Evolutionary conservation across 2,329 filamentous ascomycete genomes (phyloP), one percentile per base, ranked within the genome.

Genomic region (Paraphoma chrysanthemicola): DNA sequence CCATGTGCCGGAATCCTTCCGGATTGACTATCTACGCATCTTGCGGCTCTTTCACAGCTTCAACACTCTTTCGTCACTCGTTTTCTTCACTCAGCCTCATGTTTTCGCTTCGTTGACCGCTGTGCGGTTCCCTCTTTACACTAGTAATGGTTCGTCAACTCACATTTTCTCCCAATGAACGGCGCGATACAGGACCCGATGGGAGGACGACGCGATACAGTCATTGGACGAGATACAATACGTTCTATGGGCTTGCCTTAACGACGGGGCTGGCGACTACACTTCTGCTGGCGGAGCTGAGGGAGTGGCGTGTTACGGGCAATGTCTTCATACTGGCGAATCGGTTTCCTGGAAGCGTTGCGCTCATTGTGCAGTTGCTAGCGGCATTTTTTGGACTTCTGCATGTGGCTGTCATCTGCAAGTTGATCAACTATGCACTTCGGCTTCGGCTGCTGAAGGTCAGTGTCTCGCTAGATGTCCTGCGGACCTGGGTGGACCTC

Each of bases 391-490:
- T 72, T 39, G 69, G 69, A 6, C 56, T 72, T 23, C 63, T 72
- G 11, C 69, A 70, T 52, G 59, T 71, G 8, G 67, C 67, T 12
- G 68, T 68, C 11, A 59, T 71, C 5, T 67, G 62, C 56, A 66
- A 69, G 53, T 52, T 72, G 16, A 66, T 72, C 62, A 72, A 72
- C 54, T 70, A 67, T 55, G 67, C 67, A 10, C 59, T 70, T 17
- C 62, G 68, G 31, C 23, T 72, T 8, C 65, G 68, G 2, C 59
- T 71, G 17, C 59, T 48, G 8, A 66, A 57, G 28, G 61, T 64
- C n/a, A 68, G 57, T 30, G 67, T 72, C 12, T 67, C 67, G 3
- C 56, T 72, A 43, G 68, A 71, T 51, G 56, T 68, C 1, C 50
- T 71, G 36, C 65, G 69, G 11, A 68, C 67, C 14, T 72, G 69